Base-by-base conservation (phyloP, 31 red algal species). In the Asparagopsis taxiformis region DNA sequence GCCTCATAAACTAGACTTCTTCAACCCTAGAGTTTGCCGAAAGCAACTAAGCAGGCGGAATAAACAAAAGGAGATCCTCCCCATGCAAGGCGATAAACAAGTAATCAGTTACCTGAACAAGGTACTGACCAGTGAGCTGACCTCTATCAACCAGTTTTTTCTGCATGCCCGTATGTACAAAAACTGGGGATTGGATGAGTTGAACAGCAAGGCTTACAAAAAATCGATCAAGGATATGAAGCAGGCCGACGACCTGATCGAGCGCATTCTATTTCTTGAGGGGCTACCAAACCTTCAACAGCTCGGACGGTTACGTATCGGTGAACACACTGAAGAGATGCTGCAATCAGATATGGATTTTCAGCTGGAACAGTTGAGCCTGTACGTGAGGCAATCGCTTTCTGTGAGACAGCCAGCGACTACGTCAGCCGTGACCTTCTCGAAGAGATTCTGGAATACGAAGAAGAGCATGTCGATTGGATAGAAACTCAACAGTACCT, bases 381-480 rank as follows among this genome's bases (percentile, higher is more conserved):
- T 23, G 8, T 59, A 20, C 11, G 22, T 24, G 55, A 59, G 22
- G 55, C 15, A 10, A 26, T 59, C 24, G 15, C 55, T 9, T 8
- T 16, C 9, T 59, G 19, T 24, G 55, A 21, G 9, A 24, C 55
- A 24, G 55, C 24, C 9, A 24, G 24, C 16, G 55, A 59, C 22
- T 21, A 59, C 24, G 55, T 13, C 22, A 59, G 15, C 55, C 55
- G 55, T 24, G 55, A 59, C 9, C 24, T 59, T 10, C 24, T 59
- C 24, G 22, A 8, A 9, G 55, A 20, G 10, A 59, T 59, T 59
- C 24, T 59, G 22, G 22, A 59, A 9, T 16, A 59, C 22, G 55
- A 59, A 59, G 55, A 59, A 59, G 55, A 59, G 55, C 55, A 59
- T 59, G 55, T 59, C 22, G 55, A 59, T 59, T 59, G 55, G 55